Evolutionary conservation across 495 filamentous ascomycete genomes (phyloP), one percentile per base, ranked within the genome.

Genomic region (Mytilinidion resinicola): DNA sequence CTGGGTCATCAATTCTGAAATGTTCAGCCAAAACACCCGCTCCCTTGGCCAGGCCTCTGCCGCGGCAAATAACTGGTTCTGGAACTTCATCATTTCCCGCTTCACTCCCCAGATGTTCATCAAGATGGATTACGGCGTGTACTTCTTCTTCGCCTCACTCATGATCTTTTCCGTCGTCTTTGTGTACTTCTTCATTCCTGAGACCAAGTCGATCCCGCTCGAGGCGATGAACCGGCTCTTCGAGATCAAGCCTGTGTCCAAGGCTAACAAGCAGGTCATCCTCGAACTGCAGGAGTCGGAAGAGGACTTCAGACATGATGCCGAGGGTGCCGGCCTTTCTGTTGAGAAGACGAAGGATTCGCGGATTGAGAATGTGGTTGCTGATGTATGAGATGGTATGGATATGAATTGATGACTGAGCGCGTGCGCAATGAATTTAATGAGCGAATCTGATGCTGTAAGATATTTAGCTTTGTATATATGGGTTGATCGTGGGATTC

Each of bases 41-140:
- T 62, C 82, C 3, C 77, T 89, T 19, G 85, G 83, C 10, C 85
- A 87, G 73, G 85, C 85, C 21, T 83, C 76, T 36, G 84, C 85
- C 0, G 82, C 85, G 12, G 81, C 80, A 19, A 84, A 80, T 62
- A 88, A 89, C 73, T 89, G 85, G 85, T 79, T 89, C 51, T 87
- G 80, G 78, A 87, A 88, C 73, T 90, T 89, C 73, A 79, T 88
- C 62, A 75, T 90, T 61, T 80, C 79, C 1, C 78, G 85, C 30
- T 88, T 87, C 71, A 88, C 85, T 4, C 83, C 84, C 19, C 84
- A 90, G 65, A 89, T 89, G 84, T 89, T 90, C 71, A 69, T 78
- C 39, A 74, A 72, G 38, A 86, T 89, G 79, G 77, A 76, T 34
- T 87, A 86, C 63, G 87, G 85, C 19, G 86, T 88, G 3, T 90